Conservation (phyloP, 352 stramenopile genomes). For the Globisporangium mamillatum region DNA sequence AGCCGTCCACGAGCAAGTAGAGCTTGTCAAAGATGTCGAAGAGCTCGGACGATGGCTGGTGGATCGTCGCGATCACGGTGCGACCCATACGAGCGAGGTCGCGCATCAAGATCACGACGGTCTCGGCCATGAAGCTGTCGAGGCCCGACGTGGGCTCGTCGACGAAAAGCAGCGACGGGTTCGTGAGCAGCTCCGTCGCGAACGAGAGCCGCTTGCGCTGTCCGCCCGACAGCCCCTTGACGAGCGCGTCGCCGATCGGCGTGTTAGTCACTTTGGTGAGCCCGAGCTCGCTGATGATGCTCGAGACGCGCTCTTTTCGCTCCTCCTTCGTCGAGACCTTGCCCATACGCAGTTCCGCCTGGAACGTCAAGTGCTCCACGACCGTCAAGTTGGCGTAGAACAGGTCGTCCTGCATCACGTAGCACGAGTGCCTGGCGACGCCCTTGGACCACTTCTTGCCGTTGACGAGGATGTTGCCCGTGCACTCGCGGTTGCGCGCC, state of each 20-base stretch:
- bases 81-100: conserved; percentile 69
- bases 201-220: conserved; percentile 79
- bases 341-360: conserved; percentile 66
- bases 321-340: conserved; percentile 18
- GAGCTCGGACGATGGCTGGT: conserved; percentile 62
- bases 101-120: conserved; percentile 31
- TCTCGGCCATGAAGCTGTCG: conserved; percentile 42
- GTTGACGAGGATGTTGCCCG: conserved; percentile 48
- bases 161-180: conserved; percentile 71
- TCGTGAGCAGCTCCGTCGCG: conserved; percentile 73
- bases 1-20: conserved; percentile 35
- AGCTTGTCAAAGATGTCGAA: conserved; percentile 41
- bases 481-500: conserved; percentile 45
- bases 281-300: conserved; percentile 41
- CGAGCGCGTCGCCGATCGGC: conserved; percentile 35
- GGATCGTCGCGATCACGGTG: conserved; percentile 85
- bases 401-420: conserved; percentile 88
- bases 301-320: conserved; percentile 22
- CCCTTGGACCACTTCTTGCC: conserved; percentile 38
- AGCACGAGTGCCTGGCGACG: conserved; percentile 33
- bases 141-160: conserved; percentile 73
- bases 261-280: conserved; percentile 42
- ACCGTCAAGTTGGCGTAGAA: conserved; percentile 83
- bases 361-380: conserved; percentile 80
- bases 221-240: conserved; percentile 62